Evolutionary conservation across 1,139 yeast genomes (phyloP), one percentile per base, ranked within the genome.

Genomic region (Debaryomyces robertsiae): DNA sequence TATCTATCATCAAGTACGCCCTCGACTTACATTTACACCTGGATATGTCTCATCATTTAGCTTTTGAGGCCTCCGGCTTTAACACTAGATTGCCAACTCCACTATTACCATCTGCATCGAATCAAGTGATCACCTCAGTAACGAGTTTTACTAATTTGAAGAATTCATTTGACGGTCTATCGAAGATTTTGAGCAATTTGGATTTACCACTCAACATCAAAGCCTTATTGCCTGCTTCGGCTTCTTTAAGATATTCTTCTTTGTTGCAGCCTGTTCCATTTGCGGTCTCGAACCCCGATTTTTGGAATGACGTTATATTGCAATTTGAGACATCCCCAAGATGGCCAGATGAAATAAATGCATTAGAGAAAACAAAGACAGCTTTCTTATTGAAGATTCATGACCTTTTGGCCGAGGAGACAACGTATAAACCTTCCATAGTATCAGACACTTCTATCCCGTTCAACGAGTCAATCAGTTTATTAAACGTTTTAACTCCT

Each of bases 331-430:
- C 87, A 3, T 86, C 96, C 1, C 75, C 81, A n/a, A 81, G 82
- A 60, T 94, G 98, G 99, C 98, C 99, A 1, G 96, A 88, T 62
- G 96, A 93, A 60, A 60, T 89, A 4, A 68, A 74, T 27, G 91
- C 97, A 1, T 68, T 90, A 43, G 98, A 93, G 58, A 83, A 84
- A 54, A 86, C 96, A 13, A 94, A 94, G 58, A 77, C 93, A 28
- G 98, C 98, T 5, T 88, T 94, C 52, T 67, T 93, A 51, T 61
- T 94, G 38, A 85, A 86, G 52, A 77, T 91, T 13, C 75, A 79
- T 46, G 89, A 87, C 43, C 61, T 69, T 18, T 51, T 90, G 41
- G 61, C 68, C 24, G 65, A 73, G 41, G 77, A 78, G 39, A 73
- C 80, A 2, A 65, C 70, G 6, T 85, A 84, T 54, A 69, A 67